Percentiles rank a stretch among this genome's conserved stretches.
Evolutionary conservation across 2,329 filamentous ascomycete genomes (phyloP).

Genomic region (Fusarium sp.): DNA sequence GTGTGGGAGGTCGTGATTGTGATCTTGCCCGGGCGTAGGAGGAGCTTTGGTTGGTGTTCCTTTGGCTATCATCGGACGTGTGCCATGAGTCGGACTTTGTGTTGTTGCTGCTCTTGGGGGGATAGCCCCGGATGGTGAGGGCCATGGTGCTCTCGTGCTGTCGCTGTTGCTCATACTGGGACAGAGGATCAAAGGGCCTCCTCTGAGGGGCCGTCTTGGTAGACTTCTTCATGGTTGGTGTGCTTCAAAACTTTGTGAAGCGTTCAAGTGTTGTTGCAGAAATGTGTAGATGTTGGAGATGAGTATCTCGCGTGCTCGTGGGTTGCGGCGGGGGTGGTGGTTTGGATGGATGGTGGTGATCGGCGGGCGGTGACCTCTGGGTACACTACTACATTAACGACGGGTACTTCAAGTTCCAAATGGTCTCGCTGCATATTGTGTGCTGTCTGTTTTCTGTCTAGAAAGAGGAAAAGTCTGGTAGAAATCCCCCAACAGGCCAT

Average conservation of each 20-base stretch:
- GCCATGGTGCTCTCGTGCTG: slow-evolving; percentile 39
- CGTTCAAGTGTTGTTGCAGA: slow-evolving; percentile 8
- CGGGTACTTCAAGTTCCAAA: slow-evolving; percentile 11
- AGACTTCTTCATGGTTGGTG: slow-evolving; percentile 32
- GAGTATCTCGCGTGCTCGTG: slow-evolving; percentile 25
- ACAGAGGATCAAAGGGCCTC: slow-evolving; percentile 33
- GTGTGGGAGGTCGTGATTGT: slow-evolving; percentile 34
- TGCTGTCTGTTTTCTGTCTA: slow-evolving; percentile 5
- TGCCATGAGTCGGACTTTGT: slow-evolving; percentile 26
- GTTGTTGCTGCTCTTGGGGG: slow-evolving; percentile 33
- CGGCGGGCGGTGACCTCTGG: slow-evolving; percentile 26
- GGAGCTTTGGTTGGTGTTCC: slow-evolving; percentile 20
- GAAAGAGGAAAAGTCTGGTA: slow-evolving; percentile 15
- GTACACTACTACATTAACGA: slow-evolving; percentile 32
- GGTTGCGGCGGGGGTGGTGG: slow-evolving; percentile 13
- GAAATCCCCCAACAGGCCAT: slow-evolving; percentile 9
- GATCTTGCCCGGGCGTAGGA: slow-evolving; percentile 32
- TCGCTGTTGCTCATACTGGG: slow-evolving; percentile 36
- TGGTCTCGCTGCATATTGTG: slow-evolving; percentile 11
- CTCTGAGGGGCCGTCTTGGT: slow-evolving; percentile 22
- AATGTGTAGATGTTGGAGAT: not conserved
- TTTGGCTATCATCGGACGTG: slow-evolving; percentile 29
- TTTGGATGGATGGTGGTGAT: slow-evolving; percentile 20
- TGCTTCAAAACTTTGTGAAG: slow-evolving; percentile 4
- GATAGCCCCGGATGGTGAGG: slow-evolving; percentile 42